These are phyloP conservation scores for Cymbidium sinense DNA, from an alignment of 106 monocot species.

Conservation along the genomic window DNA sequence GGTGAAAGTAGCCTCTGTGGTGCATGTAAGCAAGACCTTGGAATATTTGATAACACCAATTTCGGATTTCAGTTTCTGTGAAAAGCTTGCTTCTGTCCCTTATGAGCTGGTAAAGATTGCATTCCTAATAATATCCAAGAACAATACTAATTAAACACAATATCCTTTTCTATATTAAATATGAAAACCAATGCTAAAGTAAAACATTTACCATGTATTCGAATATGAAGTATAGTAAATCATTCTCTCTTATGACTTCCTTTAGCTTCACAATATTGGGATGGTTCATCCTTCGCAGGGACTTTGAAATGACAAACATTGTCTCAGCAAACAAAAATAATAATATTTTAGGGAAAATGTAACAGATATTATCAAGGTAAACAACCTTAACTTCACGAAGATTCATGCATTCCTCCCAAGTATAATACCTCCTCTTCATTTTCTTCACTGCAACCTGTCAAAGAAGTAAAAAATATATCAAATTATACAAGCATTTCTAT, in stretches of 20 bases:
- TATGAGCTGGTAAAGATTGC: slow-evolving; percentile 92
- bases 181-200: not conserved
- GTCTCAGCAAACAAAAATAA: not conserved
- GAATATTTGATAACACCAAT: slow-evolving; percentile 97
- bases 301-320: slow-evolving; percentile 25
- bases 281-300: slow-evolving; percentile 89
- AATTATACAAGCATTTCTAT: not conserved
- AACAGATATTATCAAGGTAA: slow-evolving; percentile 3
- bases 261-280: slow-evolving; percentile 96
- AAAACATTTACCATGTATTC: slow-evolving; percentile 79
- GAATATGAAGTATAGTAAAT: slow-evolving; percentile 79
- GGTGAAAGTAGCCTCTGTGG: slow-evolving; percentile 83
- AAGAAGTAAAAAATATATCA: not conserved
- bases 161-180: not conserved
- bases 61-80: slow-evolving; percentile 65
- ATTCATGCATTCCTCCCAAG: slow-evolving; percentile 98
- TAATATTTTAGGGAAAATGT: not conserved
- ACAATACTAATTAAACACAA: slow-evolving; percentile 2
- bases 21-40: slow-evolving; percentile 94
- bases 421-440: slow-evolving; percentile 94
- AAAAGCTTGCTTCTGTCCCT: slow-evolving; percentile 65
- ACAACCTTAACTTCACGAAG: slow-evolving; percentile 97
- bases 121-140: slow-evolving; percentile 51
- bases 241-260: slow-evolving; percentile 91
- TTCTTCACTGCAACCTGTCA: slow-evolving; percentile 96